Evolutionary conservation across 2,329 filamentous ascomycete species (phyloP).

Genomic region (Lojkania enalia): DNA sequence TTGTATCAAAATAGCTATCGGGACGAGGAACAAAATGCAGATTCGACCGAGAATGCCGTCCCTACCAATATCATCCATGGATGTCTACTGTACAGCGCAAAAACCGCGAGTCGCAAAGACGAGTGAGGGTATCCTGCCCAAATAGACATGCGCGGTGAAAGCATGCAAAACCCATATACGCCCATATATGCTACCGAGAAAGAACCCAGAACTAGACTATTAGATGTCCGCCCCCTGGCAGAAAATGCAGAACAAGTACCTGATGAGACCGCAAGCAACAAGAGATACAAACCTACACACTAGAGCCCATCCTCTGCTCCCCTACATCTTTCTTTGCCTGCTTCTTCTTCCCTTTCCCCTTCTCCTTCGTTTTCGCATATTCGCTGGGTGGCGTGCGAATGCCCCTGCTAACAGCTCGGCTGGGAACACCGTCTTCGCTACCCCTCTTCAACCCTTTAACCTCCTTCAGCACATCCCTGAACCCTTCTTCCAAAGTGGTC

Average conservation of each 20-base stretch:
- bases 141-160: too few species aligned
- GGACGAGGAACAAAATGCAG: too few species aligned
- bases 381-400: constrained; percentile 35
- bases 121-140: too few species aligned
- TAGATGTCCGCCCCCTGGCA: too few species aligned
- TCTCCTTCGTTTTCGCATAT: constrained; percentile 26
- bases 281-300: constrained; percentile 16
- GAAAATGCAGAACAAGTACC: neutral
- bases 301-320: constrained; percentile 34
- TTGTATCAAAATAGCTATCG: too few species aligned
- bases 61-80: too few species aligned
- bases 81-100: too few species aligned
- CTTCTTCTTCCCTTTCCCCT: constrained; percentile 36
- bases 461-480: constrained; percentile 82
- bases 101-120: too few species aligned
- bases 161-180: too few species aligned
- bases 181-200: too few species aligned
- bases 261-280: neutral
- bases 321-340: constrained; percentile 20
- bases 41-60: too few species aligned
- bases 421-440: constrained; percentile 22
- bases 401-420: constrained; percentile 29
- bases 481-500: constrained; percentile 90
- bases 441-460: constrained; percentile 65
- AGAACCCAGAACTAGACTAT: too few species aligned